These are phyloP conservation scores for Wickerhamiella dianesei DNA, from an alignment of 805 yeast genomes.

Conservation along the genomic window DNA sequence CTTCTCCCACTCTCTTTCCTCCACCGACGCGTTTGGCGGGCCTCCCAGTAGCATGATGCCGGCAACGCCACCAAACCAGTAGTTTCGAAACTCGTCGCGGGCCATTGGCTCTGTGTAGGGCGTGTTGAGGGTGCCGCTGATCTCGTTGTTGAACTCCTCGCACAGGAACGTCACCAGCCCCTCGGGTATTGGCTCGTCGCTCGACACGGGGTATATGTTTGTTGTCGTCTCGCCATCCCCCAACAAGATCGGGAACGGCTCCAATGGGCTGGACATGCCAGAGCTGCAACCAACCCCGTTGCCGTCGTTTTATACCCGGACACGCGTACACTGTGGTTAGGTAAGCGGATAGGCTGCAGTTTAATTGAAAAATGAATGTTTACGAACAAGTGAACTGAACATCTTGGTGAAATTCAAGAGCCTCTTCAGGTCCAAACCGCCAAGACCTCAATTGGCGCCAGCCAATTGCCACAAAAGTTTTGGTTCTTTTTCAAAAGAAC, in stretches of 20 bases:
- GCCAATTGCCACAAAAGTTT: no score
- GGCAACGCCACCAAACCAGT: conserved; percentile 81
- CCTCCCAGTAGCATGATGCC: conserved; percentile 76
- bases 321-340: no score
- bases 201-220: conserved; percentile 74
- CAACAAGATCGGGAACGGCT: conserved; percentile 41
- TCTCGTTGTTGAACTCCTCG: conserved; percentile 89
- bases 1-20: conserved; percentile 67
- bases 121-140: conserved; percentile 74
- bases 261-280: neutral
- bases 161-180: conserved; percentile 68
- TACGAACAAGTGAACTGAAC: no score
- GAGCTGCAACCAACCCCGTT: no score
- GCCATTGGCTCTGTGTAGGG: conserved; percentile 74
- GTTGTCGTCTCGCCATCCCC: conserved; percentile 89
- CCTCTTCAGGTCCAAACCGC: no score
- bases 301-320: no score
- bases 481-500: no score
- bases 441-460: no score
- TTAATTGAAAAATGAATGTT: no score
- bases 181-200: conserved; percentile 55
- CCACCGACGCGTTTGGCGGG: conserved; percentile 26
- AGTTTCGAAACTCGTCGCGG: conserved; percentile 60
- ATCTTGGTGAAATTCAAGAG: no score
- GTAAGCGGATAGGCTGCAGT: no score